phyloP scores from a whole-genome alignment of 306 rosid species.

The Gastrolobium bilobum region DNA sequence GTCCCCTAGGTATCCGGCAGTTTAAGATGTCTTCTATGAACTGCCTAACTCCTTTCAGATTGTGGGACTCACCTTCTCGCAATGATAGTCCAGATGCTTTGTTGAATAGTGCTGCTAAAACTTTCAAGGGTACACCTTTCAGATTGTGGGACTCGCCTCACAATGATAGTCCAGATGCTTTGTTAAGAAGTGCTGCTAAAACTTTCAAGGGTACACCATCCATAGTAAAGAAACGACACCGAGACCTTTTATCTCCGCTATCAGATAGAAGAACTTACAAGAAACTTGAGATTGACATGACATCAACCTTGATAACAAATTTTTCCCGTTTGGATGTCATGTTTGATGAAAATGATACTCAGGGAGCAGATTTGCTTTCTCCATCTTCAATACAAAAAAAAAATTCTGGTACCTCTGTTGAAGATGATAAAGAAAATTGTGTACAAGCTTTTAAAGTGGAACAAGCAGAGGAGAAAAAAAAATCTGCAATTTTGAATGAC shows the following conservation, averaged over 20 bases:
- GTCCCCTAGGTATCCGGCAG: slow-evolving; percentile 98
- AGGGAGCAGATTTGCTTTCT: slow-evolving; percentile 52
- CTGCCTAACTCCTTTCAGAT: slow-evolving; percentile 88
- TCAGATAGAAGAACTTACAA: slow-evolving; percentile 86
- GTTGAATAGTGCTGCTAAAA: slow-evolving; percentile 82
- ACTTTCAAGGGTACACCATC: slow-evolving; percentile 89
- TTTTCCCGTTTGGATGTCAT: slow-evolving; percentile 89
- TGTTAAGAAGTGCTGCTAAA: slow-evolving; percentile 89
- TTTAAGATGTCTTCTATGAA: slow-evolving; percentile 91
- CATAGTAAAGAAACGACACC: slow-evolving; percentile 87
- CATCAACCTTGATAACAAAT: slow-evolving; percentile 68
- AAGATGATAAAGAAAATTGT: slow-evolving; percentile 70
- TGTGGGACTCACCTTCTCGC: slow-evolving; percentile 91
- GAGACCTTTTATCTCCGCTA: slow-evolving; percentile 86
- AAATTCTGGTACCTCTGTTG: slow-evolving; percentile 50
- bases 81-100: slow-evolving; percentile 83
- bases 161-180: slow-evolving; percentile 69
- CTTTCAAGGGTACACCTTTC: slow-evolving; percentile 77
- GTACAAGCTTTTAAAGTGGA: slow-evolving; percentile 47
- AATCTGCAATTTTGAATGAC: slow-evolving; percentile 42
- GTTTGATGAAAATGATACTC: slow-evolving; percentile 68
- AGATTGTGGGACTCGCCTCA: slow-evolving; percentile 42
- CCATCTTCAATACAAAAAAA: slow-evolving; percentile 56
- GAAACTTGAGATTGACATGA: slow-evolving; percentile 73
- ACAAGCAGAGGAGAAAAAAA: slow-evolving; percentile 48